Percentiles rank a stretch among this genome's conserved stretches.
Evolutionary conservation across 371 early-diverging fungal genomes (phyloP).

Genomic region (Mortierella sp.): DNA sequence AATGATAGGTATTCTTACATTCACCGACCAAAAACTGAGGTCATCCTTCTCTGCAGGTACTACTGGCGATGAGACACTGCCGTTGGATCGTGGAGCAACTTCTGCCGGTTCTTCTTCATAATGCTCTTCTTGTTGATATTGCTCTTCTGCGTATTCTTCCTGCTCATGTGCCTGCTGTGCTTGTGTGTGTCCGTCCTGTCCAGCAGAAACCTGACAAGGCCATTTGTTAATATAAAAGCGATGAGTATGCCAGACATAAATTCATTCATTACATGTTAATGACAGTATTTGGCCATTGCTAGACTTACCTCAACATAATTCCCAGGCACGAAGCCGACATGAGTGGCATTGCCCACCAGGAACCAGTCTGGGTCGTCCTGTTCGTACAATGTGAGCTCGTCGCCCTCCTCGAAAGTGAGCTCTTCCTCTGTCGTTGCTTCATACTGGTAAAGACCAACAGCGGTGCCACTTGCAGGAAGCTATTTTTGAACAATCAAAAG

Average conservation of each 20-base stretch:
- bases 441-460: conserved; percentile 84
- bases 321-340: conserved; percentile 81
- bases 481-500: conserved; percentile 29
- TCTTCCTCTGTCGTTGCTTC: conserved; percentile 84
- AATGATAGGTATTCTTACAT: conserved; percentile 30
- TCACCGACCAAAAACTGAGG: conserved; percentile 55
- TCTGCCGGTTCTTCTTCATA: conserved; percentile 36
- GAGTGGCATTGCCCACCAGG: conserved; percentile 68
- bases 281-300: not conserved
- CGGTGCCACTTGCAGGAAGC: conserved; percentile 62
- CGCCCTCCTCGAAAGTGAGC: conserved; percentile 80
- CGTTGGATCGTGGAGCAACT: conserved; percentile 26
- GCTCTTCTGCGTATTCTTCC: conserved; percentile 47
- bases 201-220: conserved; percentile 44
- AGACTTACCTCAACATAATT: conserved; percentile 75
- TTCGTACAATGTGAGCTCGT: conserved; percentile 76
- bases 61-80: conserved; percentile 30
- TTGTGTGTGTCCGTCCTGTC: conserved; percentile 52
- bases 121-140: conserved; percentile 30
- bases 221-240: not conserved
- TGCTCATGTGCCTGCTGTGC: conserved; percentile 34
- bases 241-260: not conserved
- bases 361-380: conserved; percentile 88
- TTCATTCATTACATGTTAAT: not conserved
- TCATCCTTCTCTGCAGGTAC: conserved; percentile 48